These are phyloP conservation scores for Solanum chmielewskii DNA, from an alignment of 257 asterid genomes.

Conservation along the genomic window DNA sequence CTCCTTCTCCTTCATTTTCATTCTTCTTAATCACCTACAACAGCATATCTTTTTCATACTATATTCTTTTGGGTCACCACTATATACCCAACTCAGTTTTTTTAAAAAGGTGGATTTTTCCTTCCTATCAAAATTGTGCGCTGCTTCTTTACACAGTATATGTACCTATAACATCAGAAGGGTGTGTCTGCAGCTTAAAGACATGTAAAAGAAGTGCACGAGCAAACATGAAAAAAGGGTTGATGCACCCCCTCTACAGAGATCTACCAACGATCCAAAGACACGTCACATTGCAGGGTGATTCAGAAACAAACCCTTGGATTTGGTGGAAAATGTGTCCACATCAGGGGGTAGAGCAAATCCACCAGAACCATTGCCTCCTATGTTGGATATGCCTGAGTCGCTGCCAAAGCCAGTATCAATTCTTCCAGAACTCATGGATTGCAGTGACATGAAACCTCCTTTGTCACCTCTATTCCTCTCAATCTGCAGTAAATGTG, in stretches of 20 bases:
- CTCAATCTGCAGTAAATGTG: slow-evolving; percentile 43
- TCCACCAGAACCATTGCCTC: slow-evolving; percentile 53
- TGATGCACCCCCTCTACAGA: background rate
- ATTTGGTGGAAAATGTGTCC: slow-evolving; percentile 52
- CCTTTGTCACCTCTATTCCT: slow-evolving; percentile 70
- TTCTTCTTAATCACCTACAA: background rate
- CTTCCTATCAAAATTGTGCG: background rate
- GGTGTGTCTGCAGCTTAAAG: background rate
- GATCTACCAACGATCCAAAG: background rate
- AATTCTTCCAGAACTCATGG: slow-evolving; percentile 68
- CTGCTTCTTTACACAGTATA: background rate
- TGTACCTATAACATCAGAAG: background rate
- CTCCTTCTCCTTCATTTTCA: background rate
- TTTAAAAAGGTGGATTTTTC: background rate
- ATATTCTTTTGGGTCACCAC: background rate
- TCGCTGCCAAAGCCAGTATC: slow-evolving; percentile 76
- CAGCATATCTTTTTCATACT: background rate
- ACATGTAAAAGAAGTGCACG: background rate
- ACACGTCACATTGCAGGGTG: background rate
- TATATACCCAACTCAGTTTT: background rate
- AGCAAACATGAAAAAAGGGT: background rate
- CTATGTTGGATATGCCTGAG: slow-evolving; percentile 25
- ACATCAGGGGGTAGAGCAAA: slow-evolving; percentile 54
- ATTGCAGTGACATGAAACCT: slow-evolving; percentile 56
- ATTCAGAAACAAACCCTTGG: slow-evolving; percentile 47